These are phyloP conservation scores for Trichoderma harzianum DNA, from an alignment of 2,329 filamentous ascomycete genomes.

Conservation along the genomic window DNA sequence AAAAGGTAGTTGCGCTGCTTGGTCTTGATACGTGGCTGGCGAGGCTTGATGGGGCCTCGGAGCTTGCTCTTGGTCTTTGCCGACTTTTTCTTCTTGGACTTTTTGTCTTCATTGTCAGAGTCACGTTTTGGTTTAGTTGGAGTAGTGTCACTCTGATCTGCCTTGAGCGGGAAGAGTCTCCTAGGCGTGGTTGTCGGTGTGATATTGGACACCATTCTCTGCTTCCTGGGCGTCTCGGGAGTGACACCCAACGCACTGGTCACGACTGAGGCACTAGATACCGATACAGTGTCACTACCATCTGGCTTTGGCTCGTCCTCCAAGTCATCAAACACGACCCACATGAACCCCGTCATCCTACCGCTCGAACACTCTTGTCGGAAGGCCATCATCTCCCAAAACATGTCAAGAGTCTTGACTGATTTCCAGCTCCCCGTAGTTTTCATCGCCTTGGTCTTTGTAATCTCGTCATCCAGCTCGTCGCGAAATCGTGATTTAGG, in stretches of 20 bases:
- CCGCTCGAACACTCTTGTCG: constrained; percentile 94
- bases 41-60: constrained; percentile 59
- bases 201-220: constrained; percentile 22
- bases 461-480: constrained; percentile 81
- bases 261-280: constrained; percentile 30
- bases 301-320: constrained; percentile 12
- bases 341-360: constrained; percentile 87
- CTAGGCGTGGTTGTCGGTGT: constrained; percentile 34
- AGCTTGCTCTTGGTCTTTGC: constrained; percentile 44
- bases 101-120: constrained; percentile 13
- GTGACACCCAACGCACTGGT: constrained; percentile 17
- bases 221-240: constrained; percentile 35
- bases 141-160: constrained; percentile 2
- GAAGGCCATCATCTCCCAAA: constrained; percentile 98
- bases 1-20: constrained; percentile 48
- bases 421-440: constrained; percentile 74
- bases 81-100: constrained; percentile 32
- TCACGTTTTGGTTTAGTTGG: neutral
- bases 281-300: constrained; percentile 21
- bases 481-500: constrained; percentile 87
- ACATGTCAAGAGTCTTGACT: constrained; percentile 79
- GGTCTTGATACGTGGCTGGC: constrained; percentile 64
- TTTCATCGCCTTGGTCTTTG: constrained; percentile 52
- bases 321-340: constrained; percentile 74
- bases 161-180: constrained; percentile 31